phyloP scores from a whole-genome alignment of 306 rosid species.

The Cajanus cajan region DNA sequence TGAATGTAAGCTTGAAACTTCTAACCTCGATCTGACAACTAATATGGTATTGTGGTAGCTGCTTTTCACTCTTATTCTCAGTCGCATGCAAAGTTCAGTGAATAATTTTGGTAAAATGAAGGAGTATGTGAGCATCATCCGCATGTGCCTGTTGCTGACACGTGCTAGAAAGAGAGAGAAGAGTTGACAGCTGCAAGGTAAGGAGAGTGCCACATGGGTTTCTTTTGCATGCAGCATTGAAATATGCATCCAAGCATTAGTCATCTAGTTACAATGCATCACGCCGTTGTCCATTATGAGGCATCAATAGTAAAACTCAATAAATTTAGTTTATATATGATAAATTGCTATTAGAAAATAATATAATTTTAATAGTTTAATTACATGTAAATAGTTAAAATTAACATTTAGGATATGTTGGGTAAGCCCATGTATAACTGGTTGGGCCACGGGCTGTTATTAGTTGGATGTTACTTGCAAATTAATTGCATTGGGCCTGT shows the following conservation, averaged over 20 bases:
- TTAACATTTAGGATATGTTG: too few relatives aligned
- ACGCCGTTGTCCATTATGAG: too few relatives aligned
- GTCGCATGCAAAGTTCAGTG: not conserved
- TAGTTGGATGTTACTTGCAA: too few relatives aligned
- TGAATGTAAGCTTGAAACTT: not conserved
- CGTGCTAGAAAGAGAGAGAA: not conserved
- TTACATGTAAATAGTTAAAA: too few relatives aligned
- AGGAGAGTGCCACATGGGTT: constrained; percentile 2
- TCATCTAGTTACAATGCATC: not conserved
- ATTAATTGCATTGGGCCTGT: not conserved
- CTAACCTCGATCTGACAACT: not conserved
- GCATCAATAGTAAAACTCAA: too few relatives aligned
- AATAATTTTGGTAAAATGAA: not conserved
- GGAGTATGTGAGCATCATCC: not conserved
- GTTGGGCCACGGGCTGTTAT: not conserved
- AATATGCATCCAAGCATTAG: not conserved
- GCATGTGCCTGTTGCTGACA: constrained; percentile 2
- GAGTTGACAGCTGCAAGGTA: constrained; percentile 7
- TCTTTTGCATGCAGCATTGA: constrained; percentile 19
- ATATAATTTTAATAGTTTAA: too few relatives aligned
- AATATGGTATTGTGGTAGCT: not conserved
- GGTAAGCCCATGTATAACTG: too few relatives aligned
- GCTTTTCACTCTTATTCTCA: not conserved
- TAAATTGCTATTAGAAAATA: too few relatives aligned
- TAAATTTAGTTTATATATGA: too few relatives aligned